Evolutionary conservation across 768 basidiomycete genomes (phyloP), one percentile per base, ranked within the genome.

Genomic region (Calocera cornea): DNA sequence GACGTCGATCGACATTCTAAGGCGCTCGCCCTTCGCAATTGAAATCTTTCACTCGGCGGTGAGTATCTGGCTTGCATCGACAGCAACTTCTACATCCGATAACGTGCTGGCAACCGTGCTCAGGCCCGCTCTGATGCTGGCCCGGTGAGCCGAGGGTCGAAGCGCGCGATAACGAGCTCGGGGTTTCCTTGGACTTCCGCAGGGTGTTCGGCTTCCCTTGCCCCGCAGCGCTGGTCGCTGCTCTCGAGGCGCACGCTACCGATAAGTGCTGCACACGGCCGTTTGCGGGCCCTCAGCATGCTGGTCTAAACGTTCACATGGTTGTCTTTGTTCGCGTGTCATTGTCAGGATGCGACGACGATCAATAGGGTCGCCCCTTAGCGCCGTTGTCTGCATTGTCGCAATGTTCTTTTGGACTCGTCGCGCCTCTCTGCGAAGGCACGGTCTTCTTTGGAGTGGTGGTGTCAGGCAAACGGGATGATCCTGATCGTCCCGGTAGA

Each of bases 31-130:
- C 54, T 27, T 60, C 54, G 54, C 54, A 16, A 60, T 60, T 60
- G 54, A 60, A 60, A 60, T 60, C 54, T 60, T 47, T 60, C 54
- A 60, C 24, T 38, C 54, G 31, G 54, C 54, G 54, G 54, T 60
- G 54, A 27, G 54, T 29, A 60, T 60, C 54, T 60, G 54, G 54
- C 54, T 60, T 60, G 54, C 54, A 60, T 60, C 54, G 54, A 60
- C 44, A 19, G 22, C 27, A 33, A 31, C 31, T 27, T 33, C 14
- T 27, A 60, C 7, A 60, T 60, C 27, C 11, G 54, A 33, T 60
- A 60, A 31, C 31, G 54, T 33, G 54, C 54, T 60, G 54, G 54
- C 54, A 60, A 19, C 14, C 5, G 11, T 17, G 44, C 44, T 47
- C 44, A 47, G 44, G 44, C 44, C 24, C 54, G 11, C 31, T 60